Percentiles rank a stretch among this genome's conserved stretches.
phyloP scores from a whole-genome alignment of 2,329 filamentous ascomycete species.

The Botrytis tulipae region DNA sequence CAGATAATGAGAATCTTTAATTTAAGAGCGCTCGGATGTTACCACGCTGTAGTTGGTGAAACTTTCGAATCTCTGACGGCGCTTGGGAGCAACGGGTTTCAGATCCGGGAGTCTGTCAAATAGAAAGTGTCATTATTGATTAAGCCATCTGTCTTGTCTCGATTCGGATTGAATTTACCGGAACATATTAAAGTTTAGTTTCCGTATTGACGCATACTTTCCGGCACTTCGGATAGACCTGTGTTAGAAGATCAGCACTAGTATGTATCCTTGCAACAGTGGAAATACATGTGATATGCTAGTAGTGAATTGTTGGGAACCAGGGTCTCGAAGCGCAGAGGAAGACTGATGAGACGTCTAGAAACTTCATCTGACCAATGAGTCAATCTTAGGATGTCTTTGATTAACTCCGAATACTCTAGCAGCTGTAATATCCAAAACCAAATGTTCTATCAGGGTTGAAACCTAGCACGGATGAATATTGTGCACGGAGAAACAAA shows the following conservation, averaged over 20 bases:
- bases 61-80: not conserved
- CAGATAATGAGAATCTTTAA: not conserved
- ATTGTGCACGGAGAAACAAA: not conserved
- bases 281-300: not conserved
- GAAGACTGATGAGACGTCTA: not conserved
- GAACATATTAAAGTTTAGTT: not conserved
- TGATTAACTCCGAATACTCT: not conserved
- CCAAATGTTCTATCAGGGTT: not conserved
- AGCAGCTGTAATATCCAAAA: not conserved
- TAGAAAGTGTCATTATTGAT: not conserved
- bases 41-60: not conserved
- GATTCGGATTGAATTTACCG: not conserved
- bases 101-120: not conserved
- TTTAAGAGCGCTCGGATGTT: not conserved
- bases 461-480: slow-evolving; percentile 13
- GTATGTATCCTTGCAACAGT: not conserved
- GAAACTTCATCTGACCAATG: not conserved
- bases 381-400: not conserved
- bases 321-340: not conserved
- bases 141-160: not conserved
- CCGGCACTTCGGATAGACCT: not conserved
- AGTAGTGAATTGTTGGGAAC: not conserved
- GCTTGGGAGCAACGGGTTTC: not conserved
- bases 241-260: not conserved
- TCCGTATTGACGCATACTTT: not conserved